phyloP scores from a whole-genome alignment of 768 basidiomycete species.

The Heimioporus sp. region DNA sequence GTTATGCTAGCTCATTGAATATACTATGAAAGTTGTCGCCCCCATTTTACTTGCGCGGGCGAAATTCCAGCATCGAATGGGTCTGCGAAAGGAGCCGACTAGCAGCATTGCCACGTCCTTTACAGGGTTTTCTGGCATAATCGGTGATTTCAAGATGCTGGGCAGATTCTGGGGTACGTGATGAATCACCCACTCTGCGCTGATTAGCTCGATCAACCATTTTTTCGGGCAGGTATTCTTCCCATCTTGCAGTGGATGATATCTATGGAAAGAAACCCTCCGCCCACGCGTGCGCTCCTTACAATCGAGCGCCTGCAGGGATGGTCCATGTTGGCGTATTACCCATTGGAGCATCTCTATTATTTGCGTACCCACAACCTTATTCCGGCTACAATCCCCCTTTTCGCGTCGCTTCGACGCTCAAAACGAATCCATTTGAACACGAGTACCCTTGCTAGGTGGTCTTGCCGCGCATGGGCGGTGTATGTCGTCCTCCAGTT shows the following conservation, averaged over 20 bases:
- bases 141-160: slow-evolving; percentile 69
- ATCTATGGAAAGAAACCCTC: slow-evolving; percentile 66
- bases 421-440: slow-evolving; percentile 46
- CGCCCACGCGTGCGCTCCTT: slow-evolving; percentile 66
- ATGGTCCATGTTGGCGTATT: slow-evolving; percentile 73
- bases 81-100: slow-evolving; percentile 49
- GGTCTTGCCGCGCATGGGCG: slow-evolving; percentile 84
- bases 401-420: slow-evolving; percentile 41
- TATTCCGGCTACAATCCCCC: slow-evolving; percentile 53
- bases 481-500: slow-evolving; percentile 76
- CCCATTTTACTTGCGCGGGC: slow-evolving; percentile 69
- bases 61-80: slow-evolving; percentile 62
- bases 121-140: slow-evolving; percentile 49
- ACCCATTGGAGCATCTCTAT: slow-evolving; percentile 74
- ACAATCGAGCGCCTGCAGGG: slow-evolving; percentile 79
- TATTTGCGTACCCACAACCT: slow-evolving; percentile 63
- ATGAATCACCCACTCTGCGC: not conserved
- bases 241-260: slow-evolving; percentile 82
- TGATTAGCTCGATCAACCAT: not conserved
- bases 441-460: slow-evolving; percentile 49
- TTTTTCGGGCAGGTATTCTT: slow-evolving; percentile 53
- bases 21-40: slow-evolving; percentile 64
- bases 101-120: slow-evolving; percentile 55
- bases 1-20: slow-evolving; percentile 61
- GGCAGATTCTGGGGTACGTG: slow-evolving; percentile 80